Conservation (phyloP, 2,329 filamentous ascomycete genomes). For the Catunica adiposa region DNA sequence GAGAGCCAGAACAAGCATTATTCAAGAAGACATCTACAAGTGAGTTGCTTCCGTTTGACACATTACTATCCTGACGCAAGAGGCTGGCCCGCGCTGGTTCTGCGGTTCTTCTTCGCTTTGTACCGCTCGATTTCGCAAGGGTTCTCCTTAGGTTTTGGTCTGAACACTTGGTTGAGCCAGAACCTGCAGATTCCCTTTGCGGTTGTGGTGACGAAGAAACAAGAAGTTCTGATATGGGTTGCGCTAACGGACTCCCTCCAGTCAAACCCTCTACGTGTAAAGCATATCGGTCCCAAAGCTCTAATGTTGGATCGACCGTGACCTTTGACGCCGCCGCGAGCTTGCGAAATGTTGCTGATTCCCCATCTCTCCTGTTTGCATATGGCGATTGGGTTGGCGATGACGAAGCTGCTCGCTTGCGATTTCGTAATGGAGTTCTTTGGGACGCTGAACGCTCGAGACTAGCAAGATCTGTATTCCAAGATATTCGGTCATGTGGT, state of each 20-base stretch:
- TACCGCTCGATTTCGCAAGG: conserved; percentile 8
- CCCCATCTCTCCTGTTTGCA: conserved; percentile 7
- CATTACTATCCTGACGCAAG: conserved; percentile 1
- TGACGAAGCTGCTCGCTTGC: conserved; percentile 56
- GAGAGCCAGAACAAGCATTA: conserved; percentile 6
- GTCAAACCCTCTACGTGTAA: conserved; percentile 24
- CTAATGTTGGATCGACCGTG: conserved; percentile 53
- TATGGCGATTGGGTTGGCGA: conserved; percentile 53
- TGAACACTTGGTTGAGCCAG: neutral
- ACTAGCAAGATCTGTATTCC: conserved; percentile 36
- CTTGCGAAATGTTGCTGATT: conserved; percentile 13
- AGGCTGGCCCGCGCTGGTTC: conserved; percentile 11
- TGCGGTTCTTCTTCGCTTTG: conserved; percentile 7
- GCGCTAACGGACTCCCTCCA: conserved; percentile 1
- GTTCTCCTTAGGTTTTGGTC: conserved; percentile 10
- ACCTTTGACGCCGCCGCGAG: conserved; percentile 23
- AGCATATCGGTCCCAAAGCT: conserved; percentile 64
- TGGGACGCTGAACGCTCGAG: conserved; percentile 29
- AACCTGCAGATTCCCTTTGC: conserved; percentile 22
- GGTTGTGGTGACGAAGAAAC: conserved; percentile 51
- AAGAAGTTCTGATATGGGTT: conserved; percentile 11
- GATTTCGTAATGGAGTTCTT: conserved; percentile 33
- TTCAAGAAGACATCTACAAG: conserved; percentile 13
- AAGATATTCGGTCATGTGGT: conserved; percentile 44
- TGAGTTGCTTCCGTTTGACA: neutral